Conservation (phyloP, 768 basidiomycete species). For the Xanthoconium purpureum region DNA sequence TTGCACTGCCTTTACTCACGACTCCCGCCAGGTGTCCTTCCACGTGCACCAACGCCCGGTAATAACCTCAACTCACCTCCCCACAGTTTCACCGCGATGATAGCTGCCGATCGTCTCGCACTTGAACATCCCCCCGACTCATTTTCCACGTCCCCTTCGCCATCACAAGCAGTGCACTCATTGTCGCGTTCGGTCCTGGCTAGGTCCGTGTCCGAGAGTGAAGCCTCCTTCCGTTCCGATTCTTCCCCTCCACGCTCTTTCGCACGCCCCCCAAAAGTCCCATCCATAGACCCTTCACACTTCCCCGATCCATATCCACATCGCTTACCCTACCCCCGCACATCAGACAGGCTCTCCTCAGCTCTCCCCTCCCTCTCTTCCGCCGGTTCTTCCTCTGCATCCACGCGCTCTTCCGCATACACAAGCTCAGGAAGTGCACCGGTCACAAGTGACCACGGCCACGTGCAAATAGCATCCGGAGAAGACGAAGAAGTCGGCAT, state of each 20-base stretch:
- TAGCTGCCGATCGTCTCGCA: conserved; percentile 10
- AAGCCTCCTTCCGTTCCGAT: conserved; percentile 37
- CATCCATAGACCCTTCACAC: conserved; percentile 57
- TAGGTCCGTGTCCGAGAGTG: conserved; percentile 41
- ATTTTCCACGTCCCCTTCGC: conserved; percentile 24
- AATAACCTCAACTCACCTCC: conserved; percentile 28
- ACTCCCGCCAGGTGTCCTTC: conserved; percentile 30
- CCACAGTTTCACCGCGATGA: conserved; percentile 21
- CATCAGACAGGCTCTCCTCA: conserved; percentile 34
- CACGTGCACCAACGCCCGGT: conserved; percentile 40
- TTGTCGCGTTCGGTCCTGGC: conserved; percentile 35
- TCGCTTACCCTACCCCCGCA: conserved; percentile 45
- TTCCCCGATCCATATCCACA: conserved; percentile 74
- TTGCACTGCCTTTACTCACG: conserved; percentile 34
- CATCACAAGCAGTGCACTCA: conserved; percentile 23
- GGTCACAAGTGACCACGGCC: conserved; percentile 57
- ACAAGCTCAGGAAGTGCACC: conserved; percentile 66
- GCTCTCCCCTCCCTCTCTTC: conserved; percentile 63
- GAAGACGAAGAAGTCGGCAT: conserved; percentile 52
- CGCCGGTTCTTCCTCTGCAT: conserved; percentile 65
- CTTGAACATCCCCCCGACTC: conserved; percentile 8
- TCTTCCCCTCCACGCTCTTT: conserved; percentile 35
- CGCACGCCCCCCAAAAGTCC: conserved; percentile 43
- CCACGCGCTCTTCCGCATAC: conserved; percentile 75
- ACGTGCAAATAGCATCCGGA: conserved; percentile 62